A percentile compares a stretch with the other conserved stretches of the same genome.
Conservation (phyloP, 2,329 filamentous ascomycete genomes). For the Pseudogymnoascus sp. region DNA sequence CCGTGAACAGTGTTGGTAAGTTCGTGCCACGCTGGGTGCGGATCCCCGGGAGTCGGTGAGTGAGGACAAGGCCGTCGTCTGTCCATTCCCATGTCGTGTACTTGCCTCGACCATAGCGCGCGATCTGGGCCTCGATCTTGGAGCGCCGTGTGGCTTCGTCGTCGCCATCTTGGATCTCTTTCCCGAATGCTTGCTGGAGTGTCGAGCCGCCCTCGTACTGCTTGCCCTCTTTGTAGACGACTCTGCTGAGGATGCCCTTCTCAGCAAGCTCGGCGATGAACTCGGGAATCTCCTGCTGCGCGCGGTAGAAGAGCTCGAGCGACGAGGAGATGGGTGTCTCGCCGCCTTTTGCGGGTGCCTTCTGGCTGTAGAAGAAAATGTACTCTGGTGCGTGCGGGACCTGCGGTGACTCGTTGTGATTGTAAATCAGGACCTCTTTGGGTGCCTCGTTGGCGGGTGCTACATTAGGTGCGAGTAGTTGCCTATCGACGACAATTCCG, state of each 20-base stretch:
- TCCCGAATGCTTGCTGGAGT: conserved; percentile 42
- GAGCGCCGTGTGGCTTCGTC: conserved; percentile 37
- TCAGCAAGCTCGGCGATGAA: conserved; percentile 38
- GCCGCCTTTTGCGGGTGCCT: conserved; percentile 32
- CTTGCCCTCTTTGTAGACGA: conserved; percentile 38
- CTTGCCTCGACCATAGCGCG: conserved; percentile 39
- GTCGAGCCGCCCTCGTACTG: conserved; percentile 44
- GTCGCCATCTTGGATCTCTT: conserved; percentile 38
- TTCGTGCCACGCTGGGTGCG: conserved; percentile 42
- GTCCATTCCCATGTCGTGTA: conserved; percentile 45
- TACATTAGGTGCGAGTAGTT: conserved; percentile 39
- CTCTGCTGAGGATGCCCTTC: conserved; percentile 40
- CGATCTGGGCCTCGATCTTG: conserved; percentile 46
- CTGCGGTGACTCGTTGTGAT: conserved; percentile 46
- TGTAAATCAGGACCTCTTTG: conserved; percentile 43
- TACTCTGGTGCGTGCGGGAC: conserved; percentile 47
- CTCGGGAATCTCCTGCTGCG: conserved; percentile 41
- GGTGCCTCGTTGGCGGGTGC: conserved; percentile 44
- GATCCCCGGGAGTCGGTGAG: conserved; percentile 41
- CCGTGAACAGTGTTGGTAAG: conserved; percentile 42
- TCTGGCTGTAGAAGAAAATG: conserved; percentile 44
- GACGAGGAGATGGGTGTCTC: conserved; percentile 45
- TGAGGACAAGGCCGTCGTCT: conserved; percentile 38
- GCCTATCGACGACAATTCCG: conserved; percentile 43
- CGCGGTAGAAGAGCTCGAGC: conserved; percentile 41